Conservation (phyloP, 306 rosid genomes). For the Rosa persica region DNA sequence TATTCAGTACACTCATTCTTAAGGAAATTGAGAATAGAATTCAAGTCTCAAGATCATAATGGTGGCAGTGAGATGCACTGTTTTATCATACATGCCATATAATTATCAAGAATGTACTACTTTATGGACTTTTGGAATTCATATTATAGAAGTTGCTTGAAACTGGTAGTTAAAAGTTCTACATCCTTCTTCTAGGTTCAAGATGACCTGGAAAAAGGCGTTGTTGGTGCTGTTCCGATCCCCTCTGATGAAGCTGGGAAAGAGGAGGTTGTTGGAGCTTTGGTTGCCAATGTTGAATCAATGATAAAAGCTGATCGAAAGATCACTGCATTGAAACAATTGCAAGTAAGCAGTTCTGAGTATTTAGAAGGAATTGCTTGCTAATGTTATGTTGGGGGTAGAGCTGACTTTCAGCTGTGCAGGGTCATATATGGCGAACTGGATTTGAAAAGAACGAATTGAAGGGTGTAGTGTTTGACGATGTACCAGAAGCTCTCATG, state of each 20-base stretch:
- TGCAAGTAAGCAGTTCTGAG: conserved; percentile 61
- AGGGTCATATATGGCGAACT: conserved; percentile 97
- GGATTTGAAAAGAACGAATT: conserved; percentile 83
- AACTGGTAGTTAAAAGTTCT: not conserved
- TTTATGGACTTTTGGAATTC: not conserved
- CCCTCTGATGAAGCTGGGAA: conserved; percentile 76
- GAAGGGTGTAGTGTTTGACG: conserved; percentile 81
- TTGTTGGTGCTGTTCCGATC: conserved; percentile 73
- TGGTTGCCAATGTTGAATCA: conserved; percentile 77
- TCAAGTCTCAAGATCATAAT: not conserved
- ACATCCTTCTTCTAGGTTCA: conserved; percentile 54
- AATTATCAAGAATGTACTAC: not conserved
- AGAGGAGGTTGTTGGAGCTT: conserved; percentile 73
- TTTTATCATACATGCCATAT: not conserved
- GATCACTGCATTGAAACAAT: conserved; percentile 88
- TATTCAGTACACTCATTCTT: not conserved
- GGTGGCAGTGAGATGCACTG: not conserved
- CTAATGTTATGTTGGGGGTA: conserved; percentile 14
- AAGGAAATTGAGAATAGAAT: not conserved
- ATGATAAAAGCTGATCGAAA: conserved; percentile 97
- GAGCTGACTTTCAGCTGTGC: conserved; percentile 36
- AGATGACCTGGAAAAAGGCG: conserved; percentile 76
- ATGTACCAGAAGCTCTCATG: conserved; percentile 85
- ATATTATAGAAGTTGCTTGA: not conserved
- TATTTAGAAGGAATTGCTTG: conserved; percentile 8